These are phyloP conservation scores for Scheffersomyces quercinus DNA, from an alignment of 1,139 yeast species.

Conservation along the genomic window DNA sequence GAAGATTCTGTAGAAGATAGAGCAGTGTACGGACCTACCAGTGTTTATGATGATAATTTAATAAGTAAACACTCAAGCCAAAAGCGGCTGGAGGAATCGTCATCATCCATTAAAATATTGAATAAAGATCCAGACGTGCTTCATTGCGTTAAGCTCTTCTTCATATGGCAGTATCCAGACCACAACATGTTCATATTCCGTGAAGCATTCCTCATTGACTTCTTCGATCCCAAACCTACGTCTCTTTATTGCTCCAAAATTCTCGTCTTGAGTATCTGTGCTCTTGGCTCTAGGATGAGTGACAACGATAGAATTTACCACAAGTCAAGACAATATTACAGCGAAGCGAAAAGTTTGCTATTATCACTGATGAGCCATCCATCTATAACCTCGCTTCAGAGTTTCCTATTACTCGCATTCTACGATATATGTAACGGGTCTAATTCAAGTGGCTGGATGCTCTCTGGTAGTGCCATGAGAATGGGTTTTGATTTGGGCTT, in stretches of 20 bases:
- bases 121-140: conserved; percentile 45
- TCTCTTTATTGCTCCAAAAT: conserved; percentile 52
- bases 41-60: conserved; percentile 43
- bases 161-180: conserved; percentile 67
- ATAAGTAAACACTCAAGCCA: conserved; percentile 21
- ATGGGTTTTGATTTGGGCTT: conserved; percentile 69
- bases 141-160: conserved; percentile 55
- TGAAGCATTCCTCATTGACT: conserved; percentile 62
- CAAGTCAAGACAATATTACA: conserved; percentile 44
- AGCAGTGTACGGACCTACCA: conserved; percentile 52
- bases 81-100: conserved; percentile 21
- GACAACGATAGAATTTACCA: conserved; percentile 39
- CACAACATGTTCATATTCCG: conserved; percentile 62
- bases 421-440: conserved; percentile 59
- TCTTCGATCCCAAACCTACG: conserved; percentile 51
- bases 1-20: conserved; percentile 11
- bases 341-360: conserved; percentile 44
- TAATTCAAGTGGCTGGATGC: conserved; percentile 62
- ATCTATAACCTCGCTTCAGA: conserved; percentile 48
- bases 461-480: conserved; percentile 60
- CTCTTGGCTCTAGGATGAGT: conserved; percentile 55
- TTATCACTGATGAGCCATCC: conserved; percentile 42
- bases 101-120: conserved; percentile 20
- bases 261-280: conserved; percentile 55
- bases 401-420: conserved; percentile 51